Evolutionary conservation across 2,329 filamentous ascomycete species (phyloP).

Genomic region (Phoma sp.): DNA sequence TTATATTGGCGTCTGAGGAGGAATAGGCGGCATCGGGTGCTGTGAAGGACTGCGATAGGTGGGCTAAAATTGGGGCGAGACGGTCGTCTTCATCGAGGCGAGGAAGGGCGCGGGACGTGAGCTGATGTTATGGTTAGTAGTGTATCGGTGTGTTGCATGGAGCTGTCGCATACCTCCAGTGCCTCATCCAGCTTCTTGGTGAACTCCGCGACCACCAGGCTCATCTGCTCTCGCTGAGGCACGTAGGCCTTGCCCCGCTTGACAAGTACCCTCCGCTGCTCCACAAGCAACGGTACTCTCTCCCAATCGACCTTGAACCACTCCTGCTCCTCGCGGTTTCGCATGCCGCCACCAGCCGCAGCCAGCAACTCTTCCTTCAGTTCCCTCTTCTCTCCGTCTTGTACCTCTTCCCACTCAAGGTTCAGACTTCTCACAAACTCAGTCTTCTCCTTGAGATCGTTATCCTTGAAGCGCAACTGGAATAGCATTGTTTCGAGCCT

Average conservation of each 20-base stretch:
- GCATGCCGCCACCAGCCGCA: slow-evolving; percentile 59
- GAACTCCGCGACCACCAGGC: slow-evolving; percentile 90
- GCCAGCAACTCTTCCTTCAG: slow-evolving; percentile 65
- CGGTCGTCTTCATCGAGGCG: slow-evolving; percentile 96
- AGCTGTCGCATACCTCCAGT: slow-evolving; percentile 69
- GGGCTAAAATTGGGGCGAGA: slow-evolving; percentile 74
- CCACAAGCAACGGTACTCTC: slow-evolving; percentile 87
- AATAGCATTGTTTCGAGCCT: slow-evolving; percentile 91
- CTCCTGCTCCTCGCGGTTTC: slow-evolving; percentile 74
- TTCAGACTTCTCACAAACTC: slow-evolving; percentile 79
- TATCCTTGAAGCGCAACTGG: slow-evolving; percentile 78
- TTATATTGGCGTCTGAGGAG: slow-evolving; percentile 74
- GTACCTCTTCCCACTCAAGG: slow-evolving; percentile 84
- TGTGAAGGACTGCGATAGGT: slow-evolving; percentile 95
- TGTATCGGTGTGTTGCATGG: neutral
- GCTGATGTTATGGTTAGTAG: slow-evolving; percentile 53
- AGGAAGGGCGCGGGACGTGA: slow-evolving; percentile 89
- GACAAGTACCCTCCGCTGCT: slow-evolving; percentile 77
- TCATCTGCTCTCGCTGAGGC: slow-evolving; percentile 83
- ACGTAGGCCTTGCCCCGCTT: slow-evolving; percentile 89
- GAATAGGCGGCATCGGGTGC: slow-evolving; percentile 87
- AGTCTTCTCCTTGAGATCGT: slow-evolving; percentile 74
- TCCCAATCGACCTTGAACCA: slow-evolving; percentile 99
- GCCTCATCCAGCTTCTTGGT: slow-evolving; percentile 78
- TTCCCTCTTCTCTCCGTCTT: slow-evolving; percentile 78